Conservation (phyloP, 768 basidiomycete species). For the Tricholoma flavovirens region DNA sequence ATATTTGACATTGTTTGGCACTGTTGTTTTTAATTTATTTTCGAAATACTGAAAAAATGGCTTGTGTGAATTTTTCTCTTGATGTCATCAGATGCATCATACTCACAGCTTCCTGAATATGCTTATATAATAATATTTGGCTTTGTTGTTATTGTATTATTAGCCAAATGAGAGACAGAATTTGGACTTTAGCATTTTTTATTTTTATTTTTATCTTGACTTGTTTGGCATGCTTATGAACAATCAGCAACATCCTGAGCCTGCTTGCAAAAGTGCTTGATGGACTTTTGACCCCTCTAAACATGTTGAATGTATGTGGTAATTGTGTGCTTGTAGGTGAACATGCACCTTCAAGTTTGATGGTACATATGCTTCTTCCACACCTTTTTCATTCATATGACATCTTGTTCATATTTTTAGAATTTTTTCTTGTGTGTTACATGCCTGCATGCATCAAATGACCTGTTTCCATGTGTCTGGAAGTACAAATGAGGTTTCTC, state of each 20-base stretch:
- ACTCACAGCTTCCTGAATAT: no score
- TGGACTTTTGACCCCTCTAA: neutral
- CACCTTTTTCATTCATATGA: neutral
- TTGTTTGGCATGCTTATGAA: no score
- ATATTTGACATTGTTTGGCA: no score
- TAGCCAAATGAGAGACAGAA: no score
- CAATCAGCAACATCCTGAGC: neutral
- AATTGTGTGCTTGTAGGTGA: neutral
- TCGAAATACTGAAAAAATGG: no score
- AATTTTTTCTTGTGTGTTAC: neutral
- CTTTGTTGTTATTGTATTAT: no score
- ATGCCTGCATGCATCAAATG: neutral
- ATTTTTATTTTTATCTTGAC: no score
- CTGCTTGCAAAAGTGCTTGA: neutral
- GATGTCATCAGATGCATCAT: no score
- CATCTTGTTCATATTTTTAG: neutral
- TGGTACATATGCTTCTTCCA: neutral
- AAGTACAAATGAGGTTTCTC: neutral
- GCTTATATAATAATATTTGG: no score
- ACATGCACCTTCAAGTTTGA: neutral
- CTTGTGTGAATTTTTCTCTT: no score
- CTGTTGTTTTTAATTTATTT: no score
- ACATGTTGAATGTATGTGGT: neutral
- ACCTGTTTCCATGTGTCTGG: neutral
- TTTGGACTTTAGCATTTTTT: no score